Evolutionary conservation across 176 grass and related monocot genomes (phyloP).

Genomic region (Chrysopogon serrulatus): DNA sequence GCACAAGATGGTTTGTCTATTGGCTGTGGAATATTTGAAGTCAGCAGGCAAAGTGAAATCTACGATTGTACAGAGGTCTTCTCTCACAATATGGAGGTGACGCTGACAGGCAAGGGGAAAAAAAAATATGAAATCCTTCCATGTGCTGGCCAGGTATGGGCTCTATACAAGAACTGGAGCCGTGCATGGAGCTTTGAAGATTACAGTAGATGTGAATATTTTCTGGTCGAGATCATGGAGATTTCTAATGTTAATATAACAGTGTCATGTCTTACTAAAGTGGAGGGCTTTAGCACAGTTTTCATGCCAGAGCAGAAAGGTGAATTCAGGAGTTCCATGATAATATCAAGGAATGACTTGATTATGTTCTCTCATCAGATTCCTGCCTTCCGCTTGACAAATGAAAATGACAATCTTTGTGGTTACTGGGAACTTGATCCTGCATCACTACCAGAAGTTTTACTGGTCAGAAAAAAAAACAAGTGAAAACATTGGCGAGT

Average conservation of each 20-base stretch:
- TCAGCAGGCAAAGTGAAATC: background rate
- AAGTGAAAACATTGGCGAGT: background rate
- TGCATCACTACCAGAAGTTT: conserved; percentile 46
- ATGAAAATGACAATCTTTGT: conserved; percentile 26
- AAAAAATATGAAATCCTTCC: conserved; percentile 51
- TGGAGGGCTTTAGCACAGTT: conserved; percentile 41
- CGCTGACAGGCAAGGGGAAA: conserved; percentile 17
- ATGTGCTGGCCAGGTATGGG: conserved; percentile 56
- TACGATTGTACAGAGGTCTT: conserved; percentile 33
- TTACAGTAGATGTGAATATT: conserved; percentile 43
- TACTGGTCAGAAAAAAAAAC: conserved; percentile 13
- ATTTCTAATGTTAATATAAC: background rate
- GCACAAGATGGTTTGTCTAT: conserved; percentile 20
- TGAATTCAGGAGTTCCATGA: conserved; percentile 4
- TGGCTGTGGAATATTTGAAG: conserved; percentile 53
- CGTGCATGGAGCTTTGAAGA: conserved; percentile 36
- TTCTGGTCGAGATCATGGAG: conserved; percentile 44
- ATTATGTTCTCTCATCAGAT: conserved; percentile 73
- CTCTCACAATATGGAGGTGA: conserved; percentile 45
- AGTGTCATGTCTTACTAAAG: conserved; percentile 42
- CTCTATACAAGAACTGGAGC: conserved; percentile 63
- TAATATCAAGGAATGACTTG: conserved; percentile 36
- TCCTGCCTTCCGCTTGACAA: conserved; percentile 43
- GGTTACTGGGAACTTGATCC: conserved; percentile 73
- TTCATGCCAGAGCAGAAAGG: conserved; percentile 42